phyloP scores from a whole-genome alignment of 2,329 filamentous ascomycete genomes.

The Lachnellula suecica region DNA sequence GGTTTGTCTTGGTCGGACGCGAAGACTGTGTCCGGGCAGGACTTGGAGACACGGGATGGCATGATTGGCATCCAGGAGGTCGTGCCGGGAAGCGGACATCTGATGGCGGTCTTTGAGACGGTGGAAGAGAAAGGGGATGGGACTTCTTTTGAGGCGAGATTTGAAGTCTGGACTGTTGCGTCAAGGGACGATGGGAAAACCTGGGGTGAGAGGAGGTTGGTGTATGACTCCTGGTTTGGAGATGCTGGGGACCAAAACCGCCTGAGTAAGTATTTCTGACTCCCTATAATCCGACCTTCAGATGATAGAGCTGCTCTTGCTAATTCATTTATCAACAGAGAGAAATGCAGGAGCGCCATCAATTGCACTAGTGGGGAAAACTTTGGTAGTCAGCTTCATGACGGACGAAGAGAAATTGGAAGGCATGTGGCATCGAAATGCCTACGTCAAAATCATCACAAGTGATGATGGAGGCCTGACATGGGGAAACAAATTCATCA shows the following conservation, averaged over 20 bases:
- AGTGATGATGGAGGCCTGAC: slow-evolving; percentile 1
- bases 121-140: not conserved
- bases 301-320: not conserved
- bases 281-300: not conserved
- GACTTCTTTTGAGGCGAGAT: not conserved
- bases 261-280: not conserved
- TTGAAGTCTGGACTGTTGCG: slow-evolving; percentile 1
- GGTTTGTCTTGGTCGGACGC: slow-evolving; percentile 1
- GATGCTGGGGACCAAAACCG: not conserved
- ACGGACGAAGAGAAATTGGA: slow-evolving; percentile 10
- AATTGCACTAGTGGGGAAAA: slow-evolving; percentile 6
- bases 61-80: slow-evolving; percentile 11
- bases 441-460: slow-evolving; percentile 5
- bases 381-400: slow-evolving; percentile 12
- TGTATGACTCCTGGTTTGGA: slow-evolving; percentile 3
- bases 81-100: not conserved
- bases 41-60: slow-evolving; percentile 7
- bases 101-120: slow-evolving; percentile 14
- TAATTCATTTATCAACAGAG: not conserved
- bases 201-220: slow-evolving; percentile 6
- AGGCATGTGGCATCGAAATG: slow-evolving; percentile 4
- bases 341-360: slow-evolving; percentile 15
- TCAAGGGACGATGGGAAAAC: slow-evolving; percentile 10
- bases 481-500: slow-evolving; percentile 2
- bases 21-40: slow-evolving; percentile 4